Conservation (phyloP, 208 protist genomes). For the Wallacemonas rigidus region DNA sequence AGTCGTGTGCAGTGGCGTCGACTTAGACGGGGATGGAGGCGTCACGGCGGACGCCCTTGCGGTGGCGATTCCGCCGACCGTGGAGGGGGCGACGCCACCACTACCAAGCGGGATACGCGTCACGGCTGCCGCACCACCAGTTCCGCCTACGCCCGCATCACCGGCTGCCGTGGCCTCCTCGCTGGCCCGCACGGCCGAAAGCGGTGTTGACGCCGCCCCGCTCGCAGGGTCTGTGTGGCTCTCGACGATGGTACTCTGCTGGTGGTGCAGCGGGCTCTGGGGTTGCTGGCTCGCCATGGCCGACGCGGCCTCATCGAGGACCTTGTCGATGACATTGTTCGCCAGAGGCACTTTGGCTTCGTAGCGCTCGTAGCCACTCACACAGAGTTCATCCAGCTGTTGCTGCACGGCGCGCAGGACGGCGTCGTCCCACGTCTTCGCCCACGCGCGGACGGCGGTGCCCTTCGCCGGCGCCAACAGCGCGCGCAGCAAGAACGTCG, state of each 20-base stretch:
- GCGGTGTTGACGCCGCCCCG: background rate
- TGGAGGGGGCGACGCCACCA: background rate
- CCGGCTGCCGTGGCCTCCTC: too few relatives aligned
- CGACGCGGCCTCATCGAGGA: constrained; percentile 40
- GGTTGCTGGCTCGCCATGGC: background rate
- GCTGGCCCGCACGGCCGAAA: too few relatives aligned
- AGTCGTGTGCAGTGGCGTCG: background rate
- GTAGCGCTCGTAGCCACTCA: constrained; percentile 74
- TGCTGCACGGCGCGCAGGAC: constrained; percentile 32
- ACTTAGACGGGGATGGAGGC: background rate
- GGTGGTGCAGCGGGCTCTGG: background rate
- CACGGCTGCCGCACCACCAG: background rate
- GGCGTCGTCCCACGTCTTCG: constrained; percentile 50
- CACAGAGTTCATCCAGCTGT: constrained; percentile 75
- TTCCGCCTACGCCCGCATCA: too few relatives aligned
- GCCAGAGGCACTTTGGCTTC: constrained; percentile 65
- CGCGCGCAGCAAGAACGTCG: constrained; percentile 71
- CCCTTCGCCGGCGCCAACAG: constrained; percentile 52
- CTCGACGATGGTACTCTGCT: background rate
- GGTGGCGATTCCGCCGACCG: background rate
- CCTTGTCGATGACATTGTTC: constrained; percentile 53
- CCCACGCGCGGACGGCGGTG: constrained; percentile 46
- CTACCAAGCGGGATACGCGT: constrained; percentile 18
- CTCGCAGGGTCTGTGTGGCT: background rate
- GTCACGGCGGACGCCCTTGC: background rate